Conservation (phyloP, 139 green algal genomes). For the Coccomyxa sp. region DNA sequence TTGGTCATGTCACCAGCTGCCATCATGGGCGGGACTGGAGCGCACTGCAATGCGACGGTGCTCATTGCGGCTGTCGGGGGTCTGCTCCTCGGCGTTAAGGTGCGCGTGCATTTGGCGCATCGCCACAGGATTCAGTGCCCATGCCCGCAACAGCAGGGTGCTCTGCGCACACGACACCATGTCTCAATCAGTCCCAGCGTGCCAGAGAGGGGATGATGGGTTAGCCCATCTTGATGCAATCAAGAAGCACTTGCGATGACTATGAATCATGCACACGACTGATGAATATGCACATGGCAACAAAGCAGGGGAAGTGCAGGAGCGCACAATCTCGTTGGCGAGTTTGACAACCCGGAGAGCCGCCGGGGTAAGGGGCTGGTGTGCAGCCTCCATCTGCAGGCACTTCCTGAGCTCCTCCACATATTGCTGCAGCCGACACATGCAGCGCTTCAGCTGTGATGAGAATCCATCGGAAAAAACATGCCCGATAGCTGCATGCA, state of each 20-base stretch:
- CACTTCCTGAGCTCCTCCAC: not conserved
- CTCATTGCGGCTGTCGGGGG: too few species aligned
- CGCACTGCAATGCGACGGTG: too few species aligned
- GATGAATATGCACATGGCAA: not conserved
- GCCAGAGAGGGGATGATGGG: not conserved
- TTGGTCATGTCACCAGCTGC: too few species aligned
- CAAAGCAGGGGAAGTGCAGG: not conserved
- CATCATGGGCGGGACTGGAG: too few species aligned
- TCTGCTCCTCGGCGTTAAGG: not conserved
- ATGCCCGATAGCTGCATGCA: not conserved
- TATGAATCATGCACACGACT: too few species aligned
- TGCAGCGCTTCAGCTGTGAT: not conserved
- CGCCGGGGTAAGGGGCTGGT: not conserved
- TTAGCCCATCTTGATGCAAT: not conserved
- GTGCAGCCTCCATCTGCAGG: not conserved
- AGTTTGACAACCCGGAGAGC: not conserved
- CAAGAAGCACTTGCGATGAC: too few species aligned
- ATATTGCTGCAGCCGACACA: slow-evolving; percentile 2
- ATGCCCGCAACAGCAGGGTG: not conserved
- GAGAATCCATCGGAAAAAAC: not conserved
- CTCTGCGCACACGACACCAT: not conserved
- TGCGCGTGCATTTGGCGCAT: not conserved
- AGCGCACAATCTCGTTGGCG: not conserved
- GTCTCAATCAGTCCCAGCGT: not conserved
- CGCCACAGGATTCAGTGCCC: not conserved